Percentiles rank a stretch among this genome's conserved stretches.
phyloP scores from a whole-genome alignment of 768 basidiomycete genomes.

The Pisolithus microcarpus region DNA sequence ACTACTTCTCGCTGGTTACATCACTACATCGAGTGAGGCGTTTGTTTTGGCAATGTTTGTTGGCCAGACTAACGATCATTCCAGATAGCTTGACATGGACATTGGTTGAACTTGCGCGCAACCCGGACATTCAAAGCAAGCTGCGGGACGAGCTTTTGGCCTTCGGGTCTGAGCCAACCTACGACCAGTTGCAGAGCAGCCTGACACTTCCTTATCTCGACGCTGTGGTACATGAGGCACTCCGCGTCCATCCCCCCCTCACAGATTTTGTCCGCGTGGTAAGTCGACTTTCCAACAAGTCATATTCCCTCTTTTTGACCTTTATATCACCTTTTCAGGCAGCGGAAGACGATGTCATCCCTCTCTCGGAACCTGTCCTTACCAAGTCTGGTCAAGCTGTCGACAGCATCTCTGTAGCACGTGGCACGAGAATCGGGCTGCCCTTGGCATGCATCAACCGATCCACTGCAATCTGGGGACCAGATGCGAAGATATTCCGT shows the following conservation, averaged over 20 bases:
- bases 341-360: slow-evolving; percentile 31
- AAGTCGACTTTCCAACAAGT: slow-evolving; percentile 1
- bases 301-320: background rate
- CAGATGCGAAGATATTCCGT: slow-evolving; percentile 18
- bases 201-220: slow-evolving; percentile 34
- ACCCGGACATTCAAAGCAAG: slow-evolving; percentile 20
- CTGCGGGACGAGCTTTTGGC: slow-evolving; percentile 5
- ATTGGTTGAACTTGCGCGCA: slow-evolving; percentile 22
- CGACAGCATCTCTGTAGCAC: slow-evolving; percentile 29
- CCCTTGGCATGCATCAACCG: slow-evolving; percentile 4
- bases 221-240: slow-evolving; percentile 11
- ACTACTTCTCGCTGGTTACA: slow-evolving; percentile 11
- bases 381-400: slow-evolving; percentile 22
- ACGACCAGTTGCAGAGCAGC: slow-evolving; percentile 30
- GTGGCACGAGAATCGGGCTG: slow-evolving; percentile 30
- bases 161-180: slow-evolving; percentile 29
- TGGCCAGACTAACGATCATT: background rate
- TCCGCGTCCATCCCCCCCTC: slow-evolving; percentile 32
- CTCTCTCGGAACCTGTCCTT: slow-evolving; percentile 27
- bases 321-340: slow-evolving; percentile 21
- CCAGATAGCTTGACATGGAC: slow-evolving; percentile 23
- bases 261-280: slow-evolving; percentile 26
- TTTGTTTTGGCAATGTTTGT: background rate
- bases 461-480: slow-evolving; percentile 22
- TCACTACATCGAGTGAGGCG: slow-evolving; percentile 13